Base-by-base conservation (phyloP, 1,139 yeast genomes). In the Blastobotrys aristatus region DNA sequence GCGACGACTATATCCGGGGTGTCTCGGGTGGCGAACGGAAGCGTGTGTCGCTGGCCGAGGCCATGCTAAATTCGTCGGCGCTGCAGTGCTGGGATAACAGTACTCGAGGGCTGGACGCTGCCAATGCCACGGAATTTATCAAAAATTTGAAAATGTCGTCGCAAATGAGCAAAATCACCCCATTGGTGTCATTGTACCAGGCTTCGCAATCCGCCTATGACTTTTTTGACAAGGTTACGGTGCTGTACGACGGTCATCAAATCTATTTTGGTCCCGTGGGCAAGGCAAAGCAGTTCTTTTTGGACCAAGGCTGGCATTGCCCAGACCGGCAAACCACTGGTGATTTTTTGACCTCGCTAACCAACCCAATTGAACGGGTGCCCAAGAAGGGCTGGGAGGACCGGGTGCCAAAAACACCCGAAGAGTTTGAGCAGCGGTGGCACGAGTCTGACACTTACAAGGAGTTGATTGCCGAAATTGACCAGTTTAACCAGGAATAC, bases 21-120 rank as follows among this genome's bases (percentile, higher is more conserved):
- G 86, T 84, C 31, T 82, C 90, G 37, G 94, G 94, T 58, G 94
- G 94, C 68, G 92, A 84, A 68, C 74, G 92, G 57, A 84, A 84
- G 67, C 80, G 94, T 66, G 92, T 84, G 21, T 82, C 90, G 4
- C 81, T 84, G 57, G 86, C 86, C 24, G 88, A 82, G 62, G 81
- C 77, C 3, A 69, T 80, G 35, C 70, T 80, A n/a, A 71, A 80
- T 45, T 79, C 82, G 27, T 79, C 84, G 6, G 73, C 79, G 42
- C 65, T 82, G 46, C 84, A 80, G 60, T 80, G 86, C 65, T 82
- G 85, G 80, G 89, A 82, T 67, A 82, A 82, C 63, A 80, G 87
- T 22, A 82, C 89, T 4, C 75, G 89, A 65, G 89, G 89, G 60
- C 71, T 82, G 51, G 89, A 82, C 64, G 75, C 88, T 17, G 84